Evolutionary conservation across 768 basidiomycete genomes (phyloP), one percentile per base, ranked within the genome.

Genomic region (Candolleomyces eurysporus): DNA sequence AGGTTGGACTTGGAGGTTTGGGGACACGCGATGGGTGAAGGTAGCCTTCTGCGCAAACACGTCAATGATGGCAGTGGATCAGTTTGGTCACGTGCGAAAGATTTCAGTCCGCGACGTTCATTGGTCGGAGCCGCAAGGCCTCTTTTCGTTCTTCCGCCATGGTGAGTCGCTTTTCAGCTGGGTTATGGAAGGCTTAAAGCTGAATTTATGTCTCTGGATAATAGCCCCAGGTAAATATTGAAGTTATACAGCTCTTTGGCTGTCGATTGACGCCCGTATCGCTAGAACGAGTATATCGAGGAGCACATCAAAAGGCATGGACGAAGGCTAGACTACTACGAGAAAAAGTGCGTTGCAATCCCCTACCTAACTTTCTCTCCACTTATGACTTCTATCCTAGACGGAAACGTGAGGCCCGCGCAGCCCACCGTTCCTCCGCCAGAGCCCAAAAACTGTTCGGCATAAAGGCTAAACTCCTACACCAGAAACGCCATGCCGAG

Each of bases 281-380:
- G 40, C 11, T 60, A 99, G 93, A 98, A 98, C 83, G 96, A 98
- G 74, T 98, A 98, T 75, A 98, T 99, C 76, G 96, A 98, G 75
- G 96, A 99, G 81, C 91, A 93, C 71, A 96, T 98, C 75, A 95
- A 94, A 78, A 89, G 94, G 57, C 92, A 98, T 85, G 96, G 96
- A 72, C 86, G 95, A 66, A 87, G 95, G 71, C 79, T 98, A 80
- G 96, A 99, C 80, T 87, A 96, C 75, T 95, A 91, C 75, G 97
- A 99, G 81, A 85, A 88, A 70, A 96, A 90, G 94, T 96, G 72
- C 66, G 92, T 78, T 36, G 45, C 45, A 32, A 58, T 50, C 39
- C 40, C 43, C 58, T 64, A 31, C 21, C 50, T 51, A 63, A 57
- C 31, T 40, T 53, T 40, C 30, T 45, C 36, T 50, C 58, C 5